Conservation (phyloP, 495 filamentous ascomycete species). For the Durotheca rogersii region DNA sequence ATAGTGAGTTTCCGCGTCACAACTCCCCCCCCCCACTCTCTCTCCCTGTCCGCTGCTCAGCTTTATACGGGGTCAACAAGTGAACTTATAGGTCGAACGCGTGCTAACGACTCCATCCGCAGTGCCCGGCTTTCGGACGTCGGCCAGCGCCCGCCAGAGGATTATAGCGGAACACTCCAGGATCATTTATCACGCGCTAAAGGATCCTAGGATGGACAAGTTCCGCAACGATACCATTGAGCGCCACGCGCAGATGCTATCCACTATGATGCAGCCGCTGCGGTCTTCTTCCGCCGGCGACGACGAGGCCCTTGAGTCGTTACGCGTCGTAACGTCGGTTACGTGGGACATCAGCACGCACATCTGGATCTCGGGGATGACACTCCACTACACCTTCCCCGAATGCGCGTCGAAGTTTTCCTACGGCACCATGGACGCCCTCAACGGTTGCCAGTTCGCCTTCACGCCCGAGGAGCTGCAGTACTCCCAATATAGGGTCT, state of each 20-base stretch:
- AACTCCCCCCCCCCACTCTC: neutral
- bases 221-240: constrained; percentile 20
- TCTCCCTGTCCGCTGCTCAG: no score
- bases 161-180: constrained; percentile 29
- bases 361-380: constrained; percentile 36
- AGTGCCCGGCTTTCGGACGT: neutral
- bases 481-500: constrained; percentile 33
- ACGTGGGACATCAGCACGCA: constrained; percentile 37
- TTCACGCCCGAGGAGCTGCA: constrained; percentile 31
- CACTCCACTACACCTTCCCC: constrained; percentile 39
- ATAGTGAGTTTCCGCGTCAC: neutral
- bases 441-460: constrained; percentile 24
- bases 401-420: constrained; percentile 33
- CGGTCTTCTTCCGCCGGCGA: constrained; percentile 6
- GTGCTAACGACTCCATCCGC: neutral
- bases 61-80: no score
- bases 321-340: constrained; percentile 23
- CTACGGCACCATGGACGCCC: constrained; percentile 28
- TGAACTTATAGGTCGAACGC: no score
- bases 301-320: constrained; percentile 4
- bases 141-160: constrained; percentile 17
- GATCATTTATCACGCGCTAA: constrained; percentile 14
- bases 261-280: constrained; percentile 23
- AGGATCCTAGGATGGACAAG: neutral
- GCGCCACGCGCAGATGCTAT: constrained; percentile 22